A percentile compares a stretch with the other conserved stretches of the same genome.
phyloP scores from a whole-genome alignment of 1,139 yeast genomes.

The Chernovozyma aurita region DNA sequence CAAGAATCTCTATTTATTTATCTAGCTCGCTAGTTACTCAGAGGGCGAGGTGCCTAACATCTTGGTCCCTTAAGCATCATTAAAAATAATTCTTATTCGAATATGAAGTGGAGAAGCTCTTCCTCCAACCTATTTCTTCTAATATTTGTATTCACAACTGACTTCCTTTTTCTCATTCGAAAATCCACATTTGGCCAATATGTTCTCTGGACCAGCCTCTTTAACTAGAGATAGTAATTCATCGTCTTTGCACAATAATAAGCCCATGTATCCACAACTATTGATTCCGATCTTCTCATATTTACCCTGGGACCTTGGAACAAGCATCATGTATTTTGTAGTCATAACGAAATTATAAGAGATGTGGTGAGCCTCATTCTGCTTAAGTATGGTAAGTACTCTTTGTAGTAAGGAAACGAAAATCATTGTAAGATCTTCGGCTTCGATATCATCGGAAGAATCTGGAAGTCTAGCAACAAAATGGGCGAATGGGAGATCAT shows the following conservation, averaged over 20 bases:
- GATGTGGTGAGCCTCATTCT: slow-evolving; percentile 37
- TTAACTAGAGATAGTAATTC: slow-evolving; percentile 42
- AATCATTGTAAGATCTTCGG: slow-evolving; percentile 54
- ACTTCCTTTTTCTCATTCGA: slow-evolving; percentile 44
- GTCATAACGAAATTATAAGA: slow-evolving; percentile 84
- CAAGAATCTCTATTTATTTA: slow-evolving; percentile 6
- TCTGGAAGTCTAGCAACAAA: slow-evolving; percentile 65
- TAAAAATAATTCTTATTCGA: no score
- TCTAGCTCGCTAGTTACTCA: slow-evolving; percentile 1
- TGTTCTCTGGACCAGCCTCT: slow-evolving; percentile 37
- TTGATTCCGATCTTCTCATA: slow-evolving; percentile 58
- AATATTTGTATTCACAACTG: slow-evolving; percentile 37
- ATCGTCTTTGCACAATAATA: slow-evolving; percentile 69
- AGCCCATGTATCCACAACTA: slow-evolving; percentile 76
- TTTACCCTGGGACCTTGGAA: slow-evolving; percentile 61
- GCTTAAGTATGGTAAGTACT: slow-evolving; percentile 60
- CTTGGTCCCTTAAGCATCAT: no score
- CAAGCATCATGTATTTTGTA: slow-evolving; percentile 73
- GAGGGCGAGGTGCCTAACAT: background rate
- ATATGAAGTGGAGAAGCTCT: background rate
- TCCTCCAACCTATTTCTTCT: no score
- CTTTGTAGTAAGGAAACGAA: slow-evolving; percentile 72
- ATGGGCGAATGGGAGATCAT: slow-evolving; percentile 74
- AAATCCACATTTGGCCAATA: slow-evolving; percentile 62
- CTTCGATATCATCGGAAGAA: slow-evolving; percentile 29